These are phyloP conservation scores for Pyrenophora teres DNA, from an alignment of 2,329 filamentous ascomycete genomes.

Conservation along the genomic window DNA sequence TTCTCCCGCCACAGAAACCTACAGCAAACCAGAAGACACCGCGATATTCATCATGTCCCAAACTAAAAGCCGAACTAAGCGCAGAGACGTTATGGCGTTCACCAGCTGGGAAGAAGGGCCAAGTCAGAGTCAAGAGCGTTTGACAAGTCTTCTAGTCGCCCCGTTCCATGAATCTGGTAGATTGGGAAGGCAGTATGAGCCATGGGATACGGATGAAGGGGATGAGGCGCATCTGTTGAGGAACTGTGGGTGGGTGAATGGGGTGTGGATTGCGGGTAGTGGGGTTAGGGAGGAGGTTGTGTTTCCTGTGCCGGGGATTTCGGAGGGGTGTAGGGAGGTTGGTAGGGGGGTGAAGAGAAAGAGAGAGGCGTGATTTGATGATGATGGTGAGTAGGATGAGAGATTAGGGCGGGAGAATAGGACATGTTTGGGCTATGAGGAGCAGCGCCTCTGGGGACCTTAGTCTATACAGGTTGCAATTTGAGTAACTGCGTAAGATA, in stretches of 20 bases:
- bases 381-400: too few relatives aligned
- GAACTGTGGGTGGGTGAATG: constrained; percentile 22
- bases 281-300: too few relatives aligned
- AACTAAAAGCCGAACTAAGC: constrained; percentile 1
- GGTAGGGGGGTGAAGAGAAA: too few relatives aligned
- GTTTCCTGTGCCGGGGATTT: too few relatives aligned
- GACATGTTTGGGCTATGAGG: too few relatives aligned
- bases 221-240: neutral
- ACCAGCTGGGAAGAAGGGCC: constrained; percentile 23
- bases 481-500: too few relatives aligned
- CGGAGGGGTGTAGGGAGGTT: too few relatives aligned
- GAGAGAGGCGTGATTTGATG: too few relatives aligned
- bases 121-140: constrained; percentile 8
- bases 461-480: too few relatives aligned
- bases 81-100: constrained; percentile 6
- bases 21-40: neutral
- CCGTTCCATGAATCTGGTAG: neutral
- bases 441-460: too few relatives aligned
- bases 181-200: too few relatives aligned
- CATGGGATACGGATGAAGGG: neutral
- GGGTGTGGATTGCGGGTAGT: constrained; percentile 12
- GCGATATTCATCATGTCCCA: constrained; percentile 15
- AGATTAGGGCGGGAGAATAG: too few relatives aligned
- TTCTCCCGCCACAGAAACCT: constrained; percentile 4
- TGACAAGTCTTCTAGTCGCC: constrained; percentile 18